phyloP scores from a whole-genome alignment of 805 yeast genomes.

The Candida morakotiae region DNA sequence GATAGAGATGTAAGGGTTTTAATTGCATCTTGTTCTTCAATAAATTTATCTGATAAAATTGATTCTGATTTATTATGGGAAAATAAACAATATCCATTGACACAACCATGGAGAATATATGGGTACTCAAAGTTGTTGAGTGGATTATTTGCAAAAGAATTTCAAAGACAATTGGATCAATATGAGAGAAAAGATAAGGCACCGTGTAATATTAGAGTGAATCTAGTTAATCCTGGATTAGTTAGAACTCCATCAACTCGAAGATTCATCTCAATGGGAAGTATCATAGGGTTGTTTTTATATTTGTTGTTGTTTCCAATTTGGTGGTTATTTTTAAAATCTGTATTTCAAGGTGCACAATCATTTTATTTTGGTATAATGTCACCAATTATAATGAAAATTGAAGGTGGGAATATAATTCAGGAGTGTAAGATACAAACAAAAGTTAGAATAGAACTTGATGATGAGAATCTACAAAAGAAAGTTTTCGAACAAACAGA shows the following conservation, averaged over 20 bases:
- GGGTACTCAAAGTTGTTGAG: conserved; percentile 81
- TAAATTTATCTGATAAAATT: conserved; percentile 60
- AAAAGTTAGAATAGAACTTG: conserved; percentile 58
- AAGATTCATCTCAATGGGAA: conserved; percentile 73
- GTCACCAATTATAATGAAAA: conserved; percentile 64
- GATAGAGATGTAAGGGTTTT: conserved; percentile 89
- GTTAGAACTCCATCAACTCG: conserved; percentile 86
- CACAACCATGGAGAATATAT: conserved; percentile 68
- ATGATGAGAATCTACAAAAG: conserved; percentile 58
- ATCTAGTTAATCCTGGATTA: conserved; percentile 86
- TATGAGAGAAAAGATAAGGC: conserved; percentile 69
- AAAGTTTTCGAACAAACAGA: conserved; percentile 59
- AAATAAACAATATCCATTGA: conserved; percentile 50
- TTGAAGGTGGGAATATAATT: conserved; percentile 64
- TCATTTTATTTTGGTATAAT: conserved; percentile 62
- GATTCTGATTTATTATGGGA: conserved; percentile 68
- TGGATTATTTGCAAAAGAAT: conserved; percentile 71
- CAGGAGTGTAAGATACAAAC: conserved; percentile 66
- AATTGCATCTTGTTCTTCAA: conserved; percentile 74
- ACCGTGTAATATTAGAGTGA: conserved; percentile 64
- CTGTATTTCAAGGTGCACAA: conserved; percentile 77
- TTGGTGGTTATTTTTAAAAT: conserved; percentile 77
- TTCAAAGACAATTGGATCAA: conserved; percentile 58
- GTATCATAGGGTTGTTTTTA: conserved; percentile 53
- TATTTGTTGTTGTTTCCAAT: conserved; percentile 74